These are phyloP conservation scores for Calonectria pseudoreteaudii DNA, from an alignment of 2,329 filamentous ascomycete genomes.

Conservation along the genomic window DNA sequence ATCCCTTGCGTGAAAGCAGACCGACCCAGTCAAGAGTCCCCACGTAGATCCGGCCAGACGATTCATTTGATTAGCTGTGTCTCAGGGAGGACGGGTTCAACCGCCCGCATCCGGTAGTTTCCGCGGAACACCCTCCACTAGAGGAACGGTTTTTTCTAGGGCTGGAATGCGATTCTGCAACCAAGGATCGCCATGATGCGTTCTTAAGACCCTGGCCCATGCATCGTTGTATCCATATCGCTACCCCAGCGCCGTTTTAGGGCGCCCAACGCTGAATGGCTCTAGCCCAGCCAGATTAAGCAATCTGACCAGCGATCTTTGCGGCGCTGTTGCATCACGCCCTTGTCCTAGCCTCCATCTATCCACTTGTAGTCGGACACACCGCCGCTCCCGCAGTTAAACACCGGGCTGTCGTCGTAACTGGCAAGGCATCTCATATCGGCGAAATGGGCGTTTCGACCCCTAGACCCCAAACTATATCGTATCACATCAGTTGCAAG, in stretches of 20 bases:
- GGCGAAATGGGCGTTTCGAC: too few species aligned
- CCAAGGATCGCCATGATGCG: neutral
- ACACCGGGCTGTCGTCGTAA: neutral
- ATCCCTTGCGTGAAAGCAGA: conserved; percentile 1
- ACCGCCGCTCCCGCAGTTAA: neutral
- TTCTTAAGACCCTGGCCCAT: neutral
- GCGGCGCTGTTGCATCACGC: neutral
- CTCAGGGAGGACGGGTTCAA: conserved; percentile 5
- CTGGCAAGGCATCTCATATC: neutral
- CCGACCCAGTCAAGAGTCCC: neutral
- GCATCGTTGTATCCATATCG: neutral
- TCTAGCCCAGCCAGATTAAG: neutral
- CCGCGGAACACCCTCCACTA: neutral
- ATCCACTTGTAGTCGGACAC: neutral
- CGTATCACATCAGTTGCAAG: neutral
- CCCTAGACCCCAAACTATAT: neutral
- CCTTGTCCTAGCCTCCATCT: neutral
- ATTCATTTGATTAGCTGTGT: conserved; percentile 1
- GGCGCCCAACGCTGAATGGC: neutral
- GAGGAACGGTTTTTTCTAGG: neutral
- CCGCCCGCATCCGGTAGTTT: conserved; percentile 14
- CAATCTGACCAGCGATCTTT: neutral
- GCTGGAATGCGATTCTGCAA: conserved; percentile 1
- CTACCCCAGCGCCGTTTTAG: neutral
- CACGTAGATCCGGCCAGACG: neutral